Conservation (phyloP, 208 protist species). For the Leishmania guyanensis region DNA sequence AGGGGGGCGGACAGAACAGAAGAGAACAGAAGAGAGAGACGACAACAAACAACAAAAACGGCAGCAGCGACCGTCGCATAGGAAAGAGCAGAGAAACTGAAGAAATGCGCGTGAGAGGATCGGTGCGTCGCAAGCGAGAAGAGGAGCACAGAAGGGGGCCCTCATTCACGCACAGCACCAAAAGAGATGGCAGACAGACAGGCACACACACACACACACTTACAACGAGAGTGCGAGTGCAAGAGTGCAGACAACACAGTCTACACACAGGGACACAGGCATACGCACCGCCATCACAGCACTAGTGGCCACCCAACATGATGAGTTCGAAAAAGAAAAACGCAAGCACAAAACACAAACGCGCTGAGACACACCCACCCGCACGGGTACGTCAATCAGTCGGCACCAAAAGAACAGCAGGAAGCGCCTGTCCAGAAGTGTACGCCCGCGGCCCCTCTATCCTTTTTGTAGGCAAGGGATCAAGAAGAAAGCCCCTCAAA, state of each 20-base stretch:
- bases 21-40: background rate
- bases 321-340: background rate
- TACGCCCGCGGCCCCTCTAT: background rate
- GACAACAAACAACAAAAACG: background rate
- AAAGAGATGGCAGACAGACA: background rate
- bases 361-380: background rate
- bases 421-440: background rate
- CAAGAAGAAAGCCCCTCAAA: background rate
- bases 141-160: background rate
- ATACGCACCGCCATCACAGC: background rate
- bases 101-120: too few species aligned
- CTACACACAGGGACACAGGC: background rate
- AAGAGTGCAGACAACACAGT: background rate
- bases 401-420: background rate
- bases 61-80: background rate
- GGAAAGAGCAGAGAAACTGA: background rate
- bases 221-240: background rate
- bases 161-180: background rate
- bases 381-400: background rate
- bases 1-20: background rate
- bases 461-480: background rate
- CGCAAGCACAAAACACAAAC: background rate
- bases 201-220: conserved; percentile 1
- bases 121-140: background rate
- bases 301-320: background rate